Evolutionary conservation across 1,284 basidiomycete species (phyloP), one percentile per base, ranked within the genome.

Genomic region (Ustanciosporium gigantosporum): DNA sequence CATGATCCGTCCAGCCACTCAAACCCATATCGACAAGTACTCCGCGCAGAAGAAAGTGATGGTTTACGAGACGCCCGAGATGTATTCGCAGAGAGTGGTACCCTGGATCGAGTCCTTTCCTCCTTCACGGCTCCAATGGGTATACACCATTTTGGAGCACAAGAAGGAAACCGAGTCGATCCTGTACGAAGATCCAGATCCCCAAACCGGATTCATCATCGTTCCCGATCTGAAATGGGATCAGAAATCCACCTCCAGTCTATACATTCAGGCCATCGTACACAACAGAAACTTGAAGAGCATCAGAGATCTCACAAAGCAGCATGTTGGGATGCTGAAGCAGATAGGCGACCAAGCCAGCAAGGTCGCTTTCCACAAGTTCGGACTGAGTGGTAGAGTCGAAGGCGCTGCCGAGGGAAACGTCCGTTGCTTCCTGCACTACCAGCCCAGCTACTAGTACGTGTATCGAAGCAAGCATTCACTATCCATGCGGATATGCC

Each of bases 391-490:
- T 0, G 60, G 74, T 3, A 85, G 85, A 2, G 82, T 85, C 9
- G 32, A 46, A 0, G 46, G 48, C 6, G 24, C 27, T 4, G 39
- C 52, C 0, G 34, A 45, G 2, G 58, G 66, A n/a, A 67, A 66
- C 19, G 71, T 96, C 52, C 81, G 91, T 50, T 83, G 94, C 81
- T 94, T 87, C 71, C 80, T 97, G 21, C 94, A 98, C 76, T 97
- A 98, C 76, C 93, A 96, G 76, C 94, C 94, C 0, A 90, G 87
- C 31, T 97, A 96, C 75, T 97, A 76, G 93, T 94, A 60, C 73
- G 89, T 82, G 36, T 27, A 31, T 27, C 27, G 9, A 9, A 9
- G 27, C 27, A 29, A 9, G 11, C 11, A 9, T n/a, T 29, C 27
- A 29, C 11, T n/a, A 11, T 19, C 11, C 32, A 19, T 35, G 17